A percentile compares a stretch with the other conserved stretches of the same genome.
phyloP scores from a whole-genome alignment of 1,284 basidiomycete species.

The Cutaneotrichosporon spelunceum region DNA sequence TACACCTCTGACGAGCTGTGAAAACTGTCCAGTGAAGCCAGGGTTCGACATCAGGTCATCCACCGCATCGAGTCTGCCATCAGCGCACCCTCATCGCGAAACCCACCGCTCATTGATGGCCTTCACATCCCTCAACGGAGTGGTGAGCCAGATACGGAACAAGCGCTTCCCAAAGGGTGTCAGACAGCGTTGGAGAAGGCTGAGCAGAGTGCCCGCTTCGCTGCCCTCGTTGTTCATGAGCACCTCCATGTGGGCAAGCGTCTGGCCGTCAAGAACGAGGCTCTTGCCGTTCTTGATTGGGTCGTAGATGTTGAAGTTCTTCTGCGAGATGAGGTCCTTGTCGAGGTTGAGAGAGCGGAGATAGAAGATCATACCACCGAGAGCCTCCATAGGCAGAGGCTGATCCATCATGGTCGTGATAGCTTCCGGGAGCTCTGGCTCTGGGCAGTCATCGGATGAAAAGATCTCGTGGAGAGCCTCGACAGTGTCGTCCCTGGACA shows the following conservation, averaged over 20 bases:
- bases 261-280: slow-evolving; percentile 85
- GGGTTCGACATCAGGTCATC: slow-evolving; percentile 77
- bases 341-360: slow-evolving; percentile 88
- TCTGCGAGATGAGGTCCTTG: slow-evolving; percentile 85
- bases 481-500: slow-evolving; percentile 68
- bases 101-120: slow-evolving; percentile 75
- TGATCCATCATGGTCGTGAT: slow-evolving; percentile 69
- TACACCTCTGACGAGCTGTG: slow-evolving; percentile 68
- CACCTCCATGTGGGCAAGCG: slow-evolving; percentile 87
- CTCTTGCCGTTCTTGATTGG: slow-evolving; percentile 82
- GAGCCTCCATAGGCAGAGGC: slow-evolving; percentile 68
- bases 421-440: slow-evolving; percentile 62
- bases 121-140: slow-evolving; percentile 71
- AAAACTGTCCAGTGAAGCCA: slow-evolving; percentile 71
- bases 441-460: slow-evolving; percentile 49
- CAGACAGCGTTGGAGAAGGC: slow-evolving; percentile 75
- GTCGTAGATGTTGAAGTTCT: slow-evolving; percentile 94
- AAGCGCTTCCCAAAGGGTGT: slow-evolving; percentile 67
- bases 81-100: background rate
- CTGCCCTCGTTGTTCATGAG: slow-evolving; percentile 87
- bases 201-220: slow-evolving; percentile 79
- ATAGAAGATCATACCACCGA: slow-evolving; percentile 90
- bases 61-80: slow-evolving; percentile 69
- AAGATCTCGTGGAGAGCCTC: slow-evolving; percentile 69
- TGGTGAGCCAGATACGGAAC: slow-evolving; percentile 71